Evolutionary conservation across 352 stramenopile genomes (phyloP).

Genomic region (Phytophthora cactorum): DNA sequence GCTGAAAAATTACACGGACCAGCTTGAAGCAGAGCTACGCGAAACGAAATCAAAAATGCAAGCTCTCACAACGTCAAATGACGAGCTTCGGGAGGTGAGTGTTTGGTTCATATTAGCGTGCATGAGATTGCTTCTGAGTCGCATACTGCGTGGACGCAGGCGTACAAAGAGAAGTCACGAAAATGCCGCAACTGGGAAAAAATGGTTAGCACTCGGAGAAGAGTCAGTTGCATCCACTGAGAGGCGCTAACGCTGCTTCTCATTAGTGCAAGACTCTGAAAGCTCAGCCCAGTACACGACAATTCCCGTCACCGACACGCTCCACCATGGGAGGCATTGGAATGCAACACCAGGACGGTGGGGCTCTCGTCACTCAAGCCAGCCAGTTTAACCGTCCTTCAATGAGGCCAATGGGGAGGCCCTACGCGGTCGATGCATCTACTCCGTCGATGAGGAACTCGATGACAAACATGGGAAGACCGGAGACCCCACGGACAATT

Average conservation of each 20-base stretch:
- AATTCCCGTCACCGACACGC: constrained; percentile 66
- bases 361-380: constrained; percentile 36
- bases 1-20: constrained; percentile 86
- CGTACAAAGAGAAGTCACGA: constrained; percentile 87
- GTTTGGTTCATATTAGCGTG: not conserved
- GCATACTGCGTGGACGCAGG: constrained; percentile 35
- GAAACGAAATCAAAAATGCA: constrained; percentile 87
- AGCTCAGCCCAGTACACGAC: constrained; percentile 45
- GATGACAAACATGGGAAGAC: constrained; percentile 38
- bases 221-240: not conserved
- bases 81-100: constrained; percentile 76
- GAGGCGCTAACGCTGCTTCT: constrained; percentile 8
- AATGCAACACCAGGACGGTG: constrained; percentile 39
- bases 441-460: constrained; percentile 36
- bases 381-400: constrained; percentile 56
- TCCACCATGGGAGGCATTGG: constrained; percentile 46
- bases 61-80: constrained; percentile 69
- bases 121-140: not conserved
- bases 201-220: constrained; percentile 54
- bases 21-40: constrained; percentile 80
- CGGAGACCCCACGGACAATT: constrained; percentile 53
- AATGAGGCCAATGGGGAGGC: constrained; percentile 44
- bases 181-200: constrained; percentile 91
- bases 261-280: constrained; percentile 77
- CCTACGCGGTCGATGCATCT: constrained; percentile 30